These are phyloP conservation scores for Colletotrichum endophyticum DNA, from an alignment of 2,329 filamentous ascomycete genomes.

Conservation along the genomic window DNA sequence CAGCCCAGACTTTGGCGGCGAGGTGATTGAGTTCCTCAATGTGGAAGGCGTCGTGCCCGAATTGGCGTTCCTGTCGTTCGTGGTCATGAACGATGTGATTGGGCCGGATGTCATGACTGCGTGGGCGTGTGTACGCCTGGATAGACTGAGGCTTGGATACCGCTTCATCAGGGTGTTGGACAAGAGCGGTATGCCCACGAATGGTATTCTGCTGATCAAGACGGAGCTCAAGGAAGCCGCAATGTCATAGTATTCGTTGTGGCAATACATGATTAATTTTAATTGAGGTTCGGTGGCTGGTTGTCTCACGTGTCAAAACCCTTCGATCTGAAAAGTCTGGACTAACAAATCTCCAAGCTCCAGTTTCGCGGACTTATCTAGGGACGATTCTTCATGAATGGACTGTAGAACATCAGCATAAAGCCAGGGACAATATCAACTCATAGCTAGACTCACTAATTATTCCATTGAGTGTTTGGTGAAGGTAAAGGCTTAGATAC, in stretches of 20 bases:
- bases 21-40: conserved; percentile 62
- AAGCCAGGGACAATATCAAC: no score
- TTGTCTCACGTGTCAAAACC: accelerated
- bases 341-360: no score
- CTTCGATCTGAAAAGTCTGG: no score
- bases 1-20: conserved; percentile 66
- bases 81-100: conserved; percentile 86
- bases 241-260: no score
- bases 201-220: conserved; percentile 77
- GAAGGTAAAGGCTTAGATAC: accelerated
- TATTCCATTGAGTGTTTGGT: no score
- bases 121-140: conserved; percentile 88
- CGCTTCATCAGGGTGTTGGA: conserved; percentile 80
- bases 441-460: accelerated
- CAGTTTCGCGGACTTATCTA: no score
- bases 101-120: conserved; percentile 79
- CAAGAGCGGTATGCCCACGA: conserved; percentile 66
- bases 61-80: conserved; percentile 79
- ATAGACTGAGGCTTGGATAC: conserved; percentile 77
- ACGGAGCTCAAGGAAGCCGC: conserved; percentile 22
- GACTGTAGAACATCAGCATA: no score
- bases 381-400: no score
- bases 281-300: accelerated
- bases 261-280: no score
- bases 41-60: conserved; percentile 67